phyloP scores from a whole-genome alignment of 2,329 filamentous ascomycete genomes.

The Sporothrix pallida region DNA sequence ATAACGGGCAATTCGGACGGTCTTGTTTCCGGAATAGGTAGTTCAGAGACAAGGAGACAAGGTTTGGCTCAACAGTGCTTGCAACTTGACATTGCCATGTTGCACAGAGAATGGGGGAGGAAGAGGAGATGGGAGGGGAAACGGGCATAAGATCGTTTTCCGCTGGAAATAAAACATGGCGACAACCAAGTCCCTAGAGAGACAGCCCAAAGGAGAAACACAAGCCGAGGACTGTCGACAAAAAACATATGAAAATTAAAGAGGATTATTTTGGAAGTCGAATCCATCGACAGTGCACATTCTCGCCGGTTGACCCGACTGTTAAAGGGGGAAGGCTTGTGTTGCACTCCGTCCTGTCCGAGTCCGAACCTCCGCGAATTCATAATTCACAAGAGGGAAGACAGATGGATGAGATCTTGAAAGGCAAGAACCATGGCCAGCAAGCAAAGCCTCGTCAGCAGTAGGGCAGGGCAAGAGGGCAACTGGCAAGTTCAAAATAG shows the following conservation, averaged over 20 bases:
- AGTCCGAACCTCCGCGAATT: neutral
- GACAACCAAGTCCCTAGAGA: neutral
- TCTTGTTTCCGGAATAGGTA: conserved; percentile 19
- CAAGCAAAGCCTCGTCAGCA: neutral
- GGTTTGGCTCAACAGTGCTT: too few species aligned
- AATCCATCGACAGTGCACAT: neutral
- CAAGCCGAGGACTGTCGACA: neutral
- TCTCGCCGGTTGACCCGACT: conserved; percentile 9
- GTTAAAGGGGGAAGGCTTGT: neutral
- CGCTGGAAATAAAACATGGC: conserved; percentile 1
- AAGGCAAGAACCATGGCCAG: too few species aligned
- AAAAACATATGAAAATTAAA: neutral
- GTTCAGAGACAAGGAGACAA: too few species aligned
- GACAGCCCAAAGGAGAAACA: neutral
- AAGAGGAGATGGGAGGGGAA: neutral
- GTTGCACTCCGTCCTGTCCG: neutral
- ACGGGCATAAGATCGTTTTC: conserved; percentile 1
- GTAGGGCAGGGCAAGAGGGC: conserved; percentile 1
- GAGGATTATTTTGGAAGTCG: neutral
- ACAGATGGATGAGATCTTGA: too few species aligned
- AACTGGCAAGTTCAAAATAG: neutral
- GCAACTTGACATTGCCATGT: neutral
- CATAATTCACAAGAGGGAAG: too few species aligned
- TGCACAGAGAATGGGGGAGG: neutral
- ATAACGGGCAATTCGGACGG: neutral